These are phyloP conservation scores for Sequoiadendron giganteum DNA, from an alignment of 75 land plant species.

Conservation along the genomic window DNA sequence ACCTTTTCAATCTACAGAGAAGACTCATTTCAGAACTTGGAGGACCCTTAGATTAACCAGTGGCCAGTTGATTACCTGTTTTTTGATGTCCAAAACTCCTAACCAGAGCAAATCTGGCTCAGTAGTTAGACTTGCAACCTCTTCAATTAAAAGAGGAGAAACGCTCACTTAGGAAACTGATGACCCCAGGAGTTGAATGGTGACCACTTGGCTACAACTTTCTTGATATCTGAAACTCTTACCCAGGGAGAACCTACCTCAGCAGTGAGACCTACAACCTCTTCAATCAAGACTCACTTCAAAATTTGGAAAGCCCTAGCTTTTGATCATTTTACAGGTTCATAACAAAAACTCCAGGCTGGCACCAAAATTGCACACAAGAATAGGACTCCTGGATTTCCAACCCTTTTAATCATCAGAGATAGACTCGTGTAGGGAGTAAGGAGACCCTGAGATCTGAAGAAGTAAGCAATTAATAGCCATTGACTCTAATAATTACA, in stretches of 20 bases:
- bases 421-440: too few species aligned
- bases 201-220: not conserved
- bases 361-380: not conserved
- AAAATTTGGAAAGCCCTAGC: not conserved
- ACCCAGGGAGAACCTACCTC: not conserved
- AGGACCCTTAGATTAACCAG: not conserved
- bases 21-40: not conserved
- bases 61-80: not conserved
- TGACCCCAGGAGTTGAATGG: not conserved
- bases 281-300: not conserved
- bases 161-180: not conserved
- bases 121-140: too few species aligned
- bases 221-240: not conserved
- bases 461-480: not conserved
- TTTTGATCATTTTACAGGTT: too few species aligned
- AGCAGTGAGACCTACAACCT: not conserved
- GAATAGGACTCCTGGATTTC: not conserved
- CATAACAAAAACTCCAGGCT: not conserved
- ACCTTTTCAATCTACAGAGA: not conserved
- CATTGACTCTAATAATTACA: not conserved
- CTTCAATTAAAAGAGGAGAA: too few species aligned
- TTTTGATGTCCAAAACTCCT: not conserved
- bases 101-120: too few species aligned
- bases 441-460: too few species aligned
- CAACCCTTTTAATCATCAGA: not conserved